Evolutionary conservation across 1,284 basidiomycete species (phyloP).

Genomic region (Ceratobasidium sp.): DNA sequence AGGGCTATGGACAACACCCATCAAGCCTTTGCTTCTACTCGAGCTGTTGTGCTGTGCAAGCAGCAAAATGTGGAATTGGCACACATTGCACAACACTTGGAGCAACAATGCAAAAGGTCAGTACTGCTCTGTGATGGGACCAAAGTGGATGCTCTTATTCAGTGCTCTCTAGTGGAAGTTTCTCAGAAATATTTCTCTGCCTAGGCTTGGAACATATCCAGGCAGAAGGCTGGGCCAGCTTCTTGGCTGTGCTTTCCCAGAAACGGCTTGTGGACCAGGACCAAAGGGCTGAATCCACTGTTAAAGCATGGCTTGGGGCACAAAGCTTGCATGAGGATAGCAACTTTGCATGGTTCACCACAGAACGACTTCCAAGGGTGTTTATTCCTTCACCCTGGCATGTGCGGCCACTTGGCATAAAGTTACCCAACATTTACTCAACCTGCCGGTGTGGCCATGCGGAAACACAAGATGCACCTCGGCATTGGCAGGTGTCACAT

Average conservation of each 20-base stretch:
- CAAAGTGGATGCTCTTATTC: not conserved
- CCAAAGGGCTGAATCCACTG: not conserved
- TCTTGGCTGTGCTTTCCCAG: not conserved
- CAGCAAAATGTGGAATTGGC: not conserved
- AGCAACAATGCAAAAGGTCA: not conserved
- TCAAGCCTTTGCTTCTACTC: not conserved
- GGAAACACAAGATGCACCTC: no score
- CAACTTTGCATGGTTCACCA: not conserved
- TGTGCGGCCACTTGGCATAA: not conserved
- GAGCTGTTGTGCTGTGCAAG: not conserved
- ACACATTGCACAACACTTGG: not conserved
- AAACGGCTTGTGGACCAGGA: not conserved
- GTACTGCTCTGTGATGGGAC: not conserved
- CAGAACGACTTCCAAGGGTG: not conserved
- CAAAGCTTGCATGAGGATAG: not conserved
- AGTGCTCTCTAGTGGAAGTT: not conserved
- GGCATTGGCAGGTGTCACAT: no score
- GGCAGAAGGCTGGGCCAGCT: not conserved
- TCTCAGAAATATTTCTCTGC: not conserved
- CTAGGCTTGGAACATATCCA: not conserved
- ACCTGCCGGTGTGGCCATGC: no score
- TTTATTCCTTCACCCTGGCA: not conserved
- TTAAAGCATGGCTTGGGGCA: not conserved
- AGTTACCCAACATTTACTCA: no score
- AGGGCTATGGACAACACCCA: not conserved